Evolutionary conservation across 2,329 filamentous ascomycete genomes (phyloP).

Genomic region (Fusarium miscanthi): DNA sequence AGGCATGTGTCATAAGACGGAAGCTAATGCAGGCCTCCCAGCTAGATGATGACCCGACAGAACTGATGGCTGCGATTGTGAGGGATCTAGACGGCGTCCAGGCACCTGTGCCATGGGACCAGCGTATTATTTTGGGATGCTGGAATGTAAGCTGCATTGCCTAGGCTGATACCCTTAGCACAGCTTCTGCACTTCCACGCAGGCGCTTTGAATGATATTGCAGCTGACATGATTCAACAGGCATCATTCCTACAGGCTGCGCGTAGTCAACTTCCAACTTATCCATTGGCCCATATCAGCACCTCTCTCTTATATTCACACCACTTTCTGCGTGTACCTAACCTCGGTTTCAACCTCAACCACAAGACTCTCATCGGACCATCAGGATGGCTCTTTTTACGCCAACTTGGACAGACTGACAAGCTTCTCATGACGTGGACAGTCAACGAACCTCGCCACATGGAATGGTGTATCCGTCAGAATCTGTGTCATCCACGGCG

Average conservation of each 20-base stretch:
- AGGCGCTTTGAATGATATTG: not conserved
- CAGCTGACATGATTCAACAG: conserved; percentile 49
- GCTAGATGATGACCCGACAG: conserved; percentile 75
- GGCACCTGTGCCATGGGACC: conserved; percentile 70
- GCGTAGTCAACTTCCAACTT: conserved; percentile 69
- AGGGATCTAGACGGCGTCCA: conserved; percentile 68
- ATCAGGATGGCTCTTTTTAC: conserved; percentile 73
- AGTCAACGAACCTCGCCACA: conserved; percentile 80
- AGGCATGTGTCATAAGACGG: conserved; percentile 8
- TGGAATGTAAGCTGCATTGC: conserved; percentile 71
- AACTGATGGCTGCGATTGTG: conserved; percentile 77
- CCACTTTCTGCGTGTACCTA: conserved; percentile 72
- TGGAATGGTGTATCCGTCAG: conserved; percentile 79
- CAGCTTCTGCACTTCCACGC: not conserved
- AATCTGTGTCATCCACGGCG: conserved; percentile 51
- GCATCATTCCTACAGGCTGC: conserved; percentile 75
- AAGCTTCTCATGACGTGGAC: conserved; percentile 84
- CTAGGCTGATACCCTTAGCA: not conserved
- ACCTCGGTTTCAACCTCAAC: conserved; percentile 82
- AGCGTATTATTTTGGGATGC: conserved; percentile 81
- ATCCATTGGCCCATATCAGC: conserved; percentile 75
- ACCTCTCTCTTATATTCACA: conserved; percentile 74
- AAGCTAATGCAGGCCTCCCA: conserved; percentile 47
- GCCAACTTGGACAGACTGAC: conserved; percentile 59
- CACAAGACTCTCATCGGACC: conserved; percentile 75